These are phyloP conservation scores for Russula lepida DNA, from an alignment of 768 basidiomycete genomes.

Conservation along the genomic window DNA sequence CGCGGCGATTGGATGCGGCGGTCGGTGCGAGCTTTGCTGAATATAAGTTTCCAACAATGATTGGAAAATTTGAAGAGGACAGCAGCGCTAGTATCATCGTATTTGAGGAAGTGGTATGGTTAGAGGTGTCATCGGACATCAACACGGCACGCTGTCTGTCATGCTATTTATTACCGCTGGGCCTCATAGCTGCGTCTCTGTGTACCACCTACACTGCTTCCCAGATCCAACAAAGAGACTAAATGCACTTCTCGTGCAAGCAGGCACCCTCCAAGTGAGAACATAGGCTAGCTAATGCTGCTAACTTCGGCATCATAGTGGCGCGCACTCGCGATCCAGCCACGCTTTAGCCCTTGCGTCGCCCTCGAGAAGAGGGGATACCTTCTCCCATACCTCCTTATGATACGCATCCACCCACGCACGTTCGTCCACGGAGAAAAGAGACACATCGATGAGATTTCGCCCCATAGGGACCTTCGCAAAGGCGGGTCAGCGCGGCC, in stretches of 20 bases:
- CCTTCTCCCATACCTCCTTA: constrained; percentile 60
- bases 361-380: constrained; percentile 59
- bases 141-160: background rate
- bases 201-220: background rate
- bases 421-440: constrained; percentile 62
- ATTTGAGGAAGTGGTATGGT: background rate
- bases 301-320: constrained; percentile 21
- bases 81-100: no score
- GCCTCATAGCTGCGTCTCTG: background rate
- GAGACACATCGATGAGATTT: constrained; percentile 56
- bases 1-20: no score
- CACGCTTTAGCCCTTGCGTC: constrained; percentile 52
- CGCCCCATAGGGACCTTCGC: constrained; percentile 76
- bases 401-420: constrained; percentile 85
- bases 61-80: no score
- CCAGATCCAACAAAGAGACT: background rate
- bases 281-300: background rate
- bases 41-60: background rate
- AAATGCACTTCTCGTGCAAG: background rate
- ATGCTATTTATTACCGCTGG: background rate
- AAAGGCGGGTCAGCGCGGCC: constrained; percentile 1
- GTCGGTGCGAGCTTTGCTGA: no score
- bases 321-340: constrained; percentile 51
- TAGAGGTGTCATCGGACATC: background rate
- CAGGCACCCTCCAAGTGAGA: background rate